phyloP scores from a whole-genome alignment of 1,284 basidiomycete genomes.

The Ceratobasidium sp. region DNA sequence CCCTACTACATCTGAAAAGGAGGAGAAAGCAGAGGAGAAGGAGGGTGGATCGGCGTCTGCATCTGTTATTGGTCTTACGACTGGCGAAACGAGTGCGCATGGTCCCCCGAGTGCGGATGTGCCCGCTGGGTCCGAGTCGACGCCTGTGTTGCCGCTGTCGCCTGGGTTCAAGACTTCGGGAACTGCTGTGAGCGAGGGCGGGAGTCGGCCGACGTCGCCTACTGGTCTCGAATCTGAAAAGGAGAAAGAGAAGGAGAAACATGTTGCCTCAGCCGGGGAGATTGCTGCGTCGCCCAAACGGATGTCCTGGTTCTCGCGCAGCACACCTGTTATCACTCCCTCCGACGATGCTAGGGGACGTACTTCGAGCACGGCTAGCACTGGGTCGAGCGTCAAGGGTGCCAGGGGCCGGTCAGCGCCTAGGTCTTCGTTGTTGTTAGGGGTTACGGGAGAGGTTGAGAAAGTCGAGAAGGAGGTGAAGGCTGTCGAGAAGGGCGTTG shows the following conservation, averaged over 20 bases:
- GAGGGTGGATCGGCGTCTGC: slow-evolving; percentile 20
- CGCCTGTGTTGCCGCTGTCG: slow-evolving; percentile 7
- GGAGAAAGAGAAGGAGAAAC: slow-evolving; percentile 21
- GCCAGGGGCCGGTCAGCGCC: slow-evolving; percentile 18
- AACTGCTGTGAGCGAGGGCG: not conserved
- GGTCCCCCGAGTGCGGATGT: not conserved
- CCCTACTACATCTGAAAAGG: not conserved
- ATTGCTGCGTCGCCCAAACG: slow-evolving; percentile 16
- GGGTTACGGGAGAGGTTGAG: not conserved
- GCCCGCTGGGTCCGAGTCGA: slow-evolving; percentile 27
- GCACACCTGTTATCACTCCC: not conserved
- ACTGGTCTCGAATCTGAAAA: not conserved
- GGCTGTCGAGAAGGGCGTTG: no score
- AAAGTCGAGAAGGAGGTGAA: not conserved
- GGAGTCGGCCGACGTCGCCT: slow-evolving; percentile 33
- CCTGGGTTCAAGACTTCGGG: not conserved
- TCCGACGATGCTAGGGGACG: slow-evolving; percentile 23
- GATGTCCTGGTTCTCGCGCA: slow-evolving; percentile 41
- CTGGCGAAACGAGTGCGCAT: not conserved
- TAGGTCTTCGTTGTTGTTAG: slow-evolving; percentile 28
- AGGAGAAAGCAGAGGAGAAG: not conserved
- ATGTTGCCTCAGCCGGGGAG: not conserved
- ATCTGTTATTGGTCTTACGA: slow-evolving; percentile 30
- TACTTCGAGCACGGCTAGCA: not conserved
- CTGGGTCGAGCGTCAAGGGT: not conserved